Conservation (phyloP, 768 basidiomycete species). For the Clathrus columnatus region DNA sequence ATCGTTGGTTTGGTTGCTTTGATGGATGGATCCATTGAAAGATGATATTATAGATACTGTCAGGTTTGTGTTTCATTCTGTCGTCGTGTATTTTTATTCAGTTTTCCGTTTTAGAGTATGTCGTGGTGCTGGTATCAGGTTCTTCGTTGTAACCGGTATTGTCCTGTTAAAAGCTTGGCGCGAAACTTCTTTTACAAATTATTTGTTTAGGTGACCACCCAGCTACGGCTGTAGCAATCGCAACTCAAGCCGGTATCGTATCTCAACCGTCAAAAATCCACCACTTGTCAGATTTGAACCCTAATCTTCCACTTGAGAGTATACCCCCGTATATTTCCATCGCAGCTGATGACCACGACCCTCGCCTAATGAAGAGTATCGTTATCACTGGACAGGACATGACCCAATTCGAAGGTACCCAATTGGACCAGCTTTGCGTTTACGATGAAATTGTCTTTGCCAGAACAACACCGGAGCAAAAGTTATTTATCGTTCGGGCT, state of each 20-base stretch:
- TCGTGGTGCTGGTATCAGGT: constrained; percentile 49
- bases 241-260: constrained; percentile 51
- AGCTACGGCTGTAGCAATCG: constrained; percentile 54
- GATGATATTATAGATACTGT: constrained; percentile 46
- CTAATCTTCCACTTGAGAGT: constrained; percentile 17
- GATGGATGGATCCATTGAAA: constrained; percentile 52
- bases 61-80: background rate
- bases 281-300: constrained; percentile 29
- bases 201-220: constrained; percentile 42
- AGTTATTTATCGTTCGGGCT: constrained; percentile 53
- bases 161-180: background rate
- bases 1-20: constrained; percentile 53
- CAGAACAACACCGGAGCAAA: constrained; percentile 55
- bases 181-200: background rate
- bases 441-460: constrained; percentile 52
- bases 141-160: constrained; percentile 51
- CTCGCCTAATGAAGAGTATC: constrained; percentile 24
- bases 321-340: constrained; percentile 9
- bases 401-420: constrained; percentile 24
- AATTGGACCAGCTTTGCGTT: constrained; percentile 24
- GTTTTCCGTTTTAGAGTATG: constrained; percentile 26
- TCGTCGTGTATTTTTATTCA: background rate
- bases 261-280: constrained; percentile 30
- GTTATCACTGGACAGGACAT: constrained; percentile 37
- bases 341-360: constrained; percentile 25